Evolutionary conservation across 148 eudicot genomes (phyloP).

Genomic region (Suaeda aralocaspica): DNA sequence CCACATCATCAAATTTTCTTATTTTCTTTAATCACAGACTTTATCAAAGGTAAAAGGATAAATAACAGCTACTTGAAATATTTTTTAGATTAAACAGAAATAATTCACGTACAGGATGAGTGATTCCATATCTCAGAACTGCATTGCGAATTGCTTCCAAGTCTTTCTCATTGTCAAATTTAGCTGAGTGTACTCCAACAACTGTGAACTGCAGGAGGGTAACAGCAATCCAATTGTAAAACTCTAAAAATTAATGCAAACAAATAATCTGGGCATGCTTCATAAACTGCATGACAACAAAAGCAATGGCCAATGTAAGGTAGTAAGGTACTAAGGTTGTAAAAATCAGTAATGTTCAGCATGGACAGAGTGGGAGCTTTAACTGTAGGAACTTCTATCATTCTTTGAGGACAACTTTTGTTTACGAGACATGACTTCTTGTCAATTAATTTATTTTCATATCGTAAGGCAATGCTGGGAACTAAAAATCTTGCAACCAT

Average conservation of each 20-base stretch:
- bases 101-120: conserved; percentile 73
- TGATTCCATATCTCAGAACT: conserved; percentile 72
- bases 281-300: not conserved
- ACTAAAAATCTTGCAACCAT: too few relatives aligned
- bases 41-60: not conserved
- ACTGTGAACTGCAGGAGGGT: conserved; percentile 63
- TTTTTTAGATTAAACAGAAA: not conserved
- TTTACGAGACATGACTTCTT: not conserved
- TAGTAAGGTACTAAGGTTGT: not conserved
- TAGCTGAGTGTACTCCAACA: conserved; percentile 95
- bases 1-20: not conserved
- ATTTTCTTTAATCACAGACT: not conserved
- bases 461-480: not conserved
- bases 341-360: not conserved
- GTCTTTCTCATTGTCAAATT: conserved; percentile 97
- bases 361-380: not conserved
- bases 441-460: not conserved
- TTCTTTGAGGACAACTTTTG: not conserved
- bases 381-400: not conserved
- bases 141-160: conserved; percentile 88
- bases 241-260: not conserved
- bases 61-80: not conserved
- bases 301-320: not conserved
- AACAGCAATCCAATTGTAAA: conserved; percentile 1
- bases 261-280: not conserved